These are phyloP conservation scores for Acorus gramineus DNA, from an alignment of 106 monocot genomes.

Conservation along the genomic window DNA sequence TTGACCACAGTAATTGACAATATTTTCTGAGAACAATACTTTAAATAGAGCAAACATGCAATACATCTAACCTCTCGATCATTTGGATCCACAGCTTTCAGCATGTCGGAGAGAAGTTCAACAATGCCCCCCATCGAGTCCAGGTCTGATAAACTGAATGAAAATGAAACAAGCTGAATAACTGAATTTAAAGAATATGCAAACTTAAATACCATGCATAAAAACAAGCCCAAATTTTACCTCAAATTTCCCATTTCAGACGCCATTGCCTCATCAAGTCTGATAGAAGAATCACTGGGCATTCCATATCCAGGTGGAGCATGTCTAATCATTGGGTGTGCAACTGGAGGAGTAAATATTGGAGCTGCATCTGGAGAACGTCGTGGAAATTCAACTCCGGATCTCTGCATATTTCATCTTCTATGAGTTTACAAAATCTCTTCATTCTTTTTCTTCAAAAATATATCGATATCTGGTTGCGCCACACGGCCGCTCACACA, in stretches of 20 bases:
- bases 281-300: slow-evolving; percentile 43
- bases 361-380: slow-evolving; percentile 51
- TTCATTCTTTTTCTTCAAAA: too few relatives aligned
- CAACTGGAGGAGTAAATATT: slow-evolving; percentile 56
- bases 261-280: slow-evolving; percentile 84
- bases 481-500: too few relatives aligned
- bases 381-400: slow-evolving; percentile 65
- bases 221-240: slow-evolving; percentile 12
- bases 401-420: slow-evolving; percentile 30
- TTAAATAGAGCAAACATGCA: neutral
- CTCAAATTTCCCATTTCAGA: slow-evolving; percentile 63
- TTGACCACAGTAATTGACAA: too few relatives aligned
- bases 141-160: slow-evolving; percentile 59
- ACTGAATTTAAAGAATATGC: neutral
- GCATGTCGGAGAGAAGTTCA: slow-evolving; percentile 82
- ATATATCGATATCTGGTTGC: too few relatives aligned
- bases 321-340: slow-evolving; percentile 17
- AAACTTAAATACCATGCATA: neutral
- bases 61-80: slow-evolving; percentile 41
- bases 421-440: neutral
- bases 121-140: slow-evolving; percentile 44
- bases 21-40: too few relatives aligned
- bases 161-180: slow-evolving; percentile 8
- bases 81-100: slow-evolving; percentile 66
- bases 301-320: slow-evolving; percentile 21